Base-by-base conservation (phyloP, 768 basidiomycete genomes). In the Ephemerocybe angulata region DNA sequence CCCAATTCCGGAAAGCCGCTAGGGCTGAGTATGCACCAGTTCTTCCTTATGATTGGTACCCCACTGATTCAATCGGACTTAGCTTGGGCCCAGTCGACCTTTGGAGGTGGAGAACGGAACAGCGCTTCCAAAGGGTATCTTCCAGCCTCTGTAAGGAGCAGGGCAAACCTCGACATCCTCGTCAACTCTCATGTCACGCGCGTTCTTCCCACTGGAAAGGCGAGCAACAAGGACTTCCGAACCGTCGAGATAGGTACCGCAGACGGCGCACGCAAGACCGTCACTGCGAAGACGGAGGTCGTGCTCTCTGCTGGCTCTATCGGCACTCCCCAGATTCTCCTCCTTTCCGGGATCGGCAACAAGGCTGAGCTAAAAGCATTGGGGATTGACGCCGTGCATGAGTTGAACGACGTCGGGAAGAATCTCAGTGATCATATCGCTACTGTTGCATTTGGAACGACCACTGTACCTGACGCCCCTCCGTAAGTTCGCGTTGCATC, bases 151-250 rank as follows among this genome's bases (percentile, higher is more conserved):
- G 60, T 65, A 28, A 50, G 61, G 5, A 40, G 27, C 0, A 63
- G 71, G 4, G 25, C 47, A 3, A 73, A 74, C 54, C 56, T 74
- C 15, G 46, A 67, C 43, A 61, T 74, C 22, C 22, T 73, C 8
- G 37, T 68, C n/a, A 64, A 66, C 41, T 63, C 68, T 1, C 62
- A 61, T n/a, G 68, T 63, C 6, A 62, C 63, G 3, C 58, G 60
- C 3, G 49, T 68, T 12, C 24, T 60, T 24, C 48, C 60, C 6
- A 52, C 38, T 2, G 40, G 17, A 13, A 22, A 35, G 7, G 21
- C 35, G 27, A n/a, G 24, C 13, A 25, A 35, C 50, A 17, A 40
- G 44, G 49, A 54, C 21, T 21, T 48, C 33, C 48, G 38, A 17
- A 51, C 28, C 35, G 52, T 60, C 37, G 54, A 59, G 40, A 17